Percentiles rank a stretch among this genome's conserved stretches.
Evolutionary conservation across 1,284 basidiomycete species (phyloP).

Genomic region (Papiliotrema flavescens): DNA sequence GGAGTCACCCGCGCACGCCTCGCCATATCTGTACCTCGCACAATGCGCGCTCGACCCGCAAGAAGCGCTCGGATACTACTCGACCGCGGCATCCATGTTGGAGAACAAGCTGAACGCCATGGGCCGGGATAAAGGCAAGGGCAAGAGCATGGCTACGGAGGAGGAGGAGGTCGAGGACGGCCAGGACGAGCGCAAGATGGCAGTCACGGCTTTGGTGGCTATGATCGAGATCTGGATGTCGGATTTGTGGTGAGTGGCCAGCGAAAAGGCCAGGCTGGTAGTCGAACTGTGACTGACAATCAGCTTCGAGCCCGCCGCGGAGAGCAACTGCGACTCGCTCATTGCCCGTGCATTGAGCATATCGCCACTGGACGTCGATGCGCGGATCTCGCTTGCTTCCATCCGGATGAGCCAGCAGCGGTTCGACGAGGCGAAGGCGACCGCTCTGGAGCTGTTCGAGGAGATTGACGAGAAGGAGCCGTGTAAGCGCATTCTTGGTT

Average conservation of each 20-base stretch:
- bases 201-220: constrained; percentile 77
- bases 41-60: constrained; percentile 72
- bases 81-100: constrained; percentile 72
- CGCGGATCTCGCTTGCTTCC: constrained; percentile 75
- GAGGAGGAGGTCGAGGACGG: constrained; percentile 58
- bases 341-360: constrained; percentile 68
- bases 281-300: neutral
- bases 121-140: constrained; percentile 22
- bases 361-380: constrained; percentile 73
- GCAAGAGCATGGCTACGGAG: constrained; percentile 49
- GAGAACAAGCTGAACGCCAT: constrained; percentile 57
- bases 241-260: constrained; percentile 73
- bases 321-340: constrained; percentile 71
- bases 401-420: constrained; percentile 84
- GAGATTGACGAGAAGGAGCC: constrained; percentile 70
- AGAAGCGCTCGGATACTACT: constrained; percentile 73
- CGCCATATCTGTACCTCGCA: constrained; percentile 84
- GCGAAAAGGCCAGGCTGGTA: neutral
- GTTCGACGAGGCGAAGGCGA: constrained; percentile 71
- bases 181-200: constrained; percentile 63
- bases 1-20: constrained; percentile 60
- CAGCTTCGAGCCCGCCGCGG: constrained; percentile 22
- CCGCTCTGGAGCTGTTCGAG: constrained; percentile 66
- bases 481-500: too few species aligned
- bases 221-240: constrained; percentile 98